Conservation (phyloP, 208 protist species). For the Phytomonas francai region DNA sequence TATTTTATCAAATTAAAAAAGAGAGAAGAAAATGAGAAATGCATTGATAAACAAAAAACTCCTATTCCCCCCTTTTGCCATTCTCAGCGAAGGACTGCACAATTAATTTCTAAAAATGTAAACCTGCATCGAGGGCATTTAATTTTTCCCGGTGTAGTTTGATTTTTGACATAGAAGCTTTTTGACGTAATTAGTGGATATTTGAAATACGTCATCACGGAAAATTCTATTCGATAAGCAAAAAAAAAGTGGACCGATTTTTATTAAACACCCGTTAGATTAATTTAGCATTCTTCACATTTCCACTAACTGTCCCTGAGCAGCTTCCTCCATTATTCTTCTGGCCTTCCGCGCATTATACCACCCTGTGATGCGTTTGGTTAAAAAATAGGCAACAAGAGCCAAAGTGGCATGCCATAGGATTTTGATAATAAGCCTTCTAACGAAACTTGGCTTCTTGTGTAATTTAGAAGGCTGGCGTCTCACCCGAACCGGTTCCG, state of each 20-base stretch:
- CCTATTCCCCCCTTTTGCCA: not conserved
- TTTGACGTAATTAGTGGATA: not conserved
- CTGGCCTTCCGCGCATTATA: slow-evolving; percentile 10
- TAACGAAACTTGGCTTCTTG: slow-evolving; percentile 21
- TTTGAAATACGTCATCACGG: not conserved
- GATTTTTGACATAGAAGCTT: not conserved
- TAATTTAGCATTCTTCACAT: slow-evolving; percentile 3
- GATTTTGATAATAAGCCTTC: slow-evolving; percentile 22
- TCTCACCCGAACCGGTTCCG: slow-evolving; percentile 21
- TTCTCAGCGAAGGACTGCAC: not conserved
- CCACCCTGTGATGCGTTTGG: slow-evolving; percentile 22
- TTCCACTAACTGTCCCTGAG: not conserved
- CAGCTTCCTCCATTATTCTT: slow-evolving; percentile 7
- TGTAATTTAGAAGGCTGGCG: slow-evolving; percentile 10
- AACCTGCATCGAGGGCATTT: not conserved
- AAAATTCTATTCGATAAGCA: not conserved
- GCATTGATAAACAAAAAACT: not conserved
- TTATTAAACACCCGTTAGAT: not conserved
- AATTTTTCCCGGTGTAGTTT: not conserved
- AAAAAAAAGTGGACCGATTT: slow-evolving; percentile 1
- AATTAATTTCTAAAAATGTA: not conserved
- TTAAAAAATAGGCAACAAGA: slow-evolving; percentile 26
- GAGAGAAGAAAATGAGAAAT: slow-evolving; percentile 1
- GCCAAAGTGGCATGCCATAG: slow-evolving; percentile 31
- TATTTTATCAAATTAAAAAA: not conserved